Evolutionary conservation across 129 eudicot genomes (phyloP), one percentile per base, ranked within the genome.

Genomic region (Gnaphalium uliginosum): DNA sequence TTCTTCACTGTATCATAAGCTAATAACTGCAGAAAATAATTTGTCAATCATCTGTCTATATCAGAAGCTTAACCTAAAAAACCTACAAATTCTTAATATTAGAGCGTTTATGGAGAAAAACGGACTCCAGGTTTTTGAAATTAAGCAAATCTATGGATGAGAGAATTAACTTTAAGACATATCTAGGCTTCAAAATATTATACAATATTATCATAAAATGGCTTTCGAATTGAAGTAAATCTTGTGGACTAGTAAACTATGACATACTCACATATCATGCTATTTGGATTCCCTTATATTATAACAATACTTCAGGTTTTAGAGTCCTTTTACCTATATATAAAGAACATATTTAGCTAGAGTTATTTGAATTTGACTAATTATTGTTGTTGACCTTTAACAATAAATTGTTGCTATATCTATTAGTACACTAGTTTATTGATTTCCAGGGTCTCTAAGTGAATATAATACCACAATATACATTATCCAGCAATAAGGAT

Each of bases 1-100:
- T 93, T 90, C 82, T 93, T 93, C 74, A 93, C 96, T 1, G 98
- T 88, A 73, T 93, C 97, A 72, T 88, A 93, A 30, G 87, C 96
- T 72, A 90, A 85, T 60, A 93, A 84, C 98, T 93, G 78, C 84
- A 82, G 6, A 48, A 75, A 58, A 26, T 26, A 53, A 37, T 2
- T 13, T 5, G 22, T 33, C 23, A 62, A 71, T 48, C 53, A 21
- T 26, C 17, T 7, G 5, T 35, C 10, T 21, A 56, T 27, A 26
- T 19, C 26, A 75, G 32, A 23, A 19, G 25, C 10, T 56, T 56
- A 19, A 56, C 24, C 61, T 19, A 19, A 6, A 56, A 6, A 13
- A 13, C 51, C 5, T 43, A 43, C 17, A 13, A 43, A 18, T 18
- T 13, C 17, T 43, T 8, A n/a, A 11, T 43, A 43, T 43, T 0